A percentile compares a stretch with the other conserved stretches of the same genome.
These are phyloP conservation scores for Cryptococcus sp. DNA, from an alignment of 1,284 basidiomycete genomes.

Conservation along the genomic window DNA sequence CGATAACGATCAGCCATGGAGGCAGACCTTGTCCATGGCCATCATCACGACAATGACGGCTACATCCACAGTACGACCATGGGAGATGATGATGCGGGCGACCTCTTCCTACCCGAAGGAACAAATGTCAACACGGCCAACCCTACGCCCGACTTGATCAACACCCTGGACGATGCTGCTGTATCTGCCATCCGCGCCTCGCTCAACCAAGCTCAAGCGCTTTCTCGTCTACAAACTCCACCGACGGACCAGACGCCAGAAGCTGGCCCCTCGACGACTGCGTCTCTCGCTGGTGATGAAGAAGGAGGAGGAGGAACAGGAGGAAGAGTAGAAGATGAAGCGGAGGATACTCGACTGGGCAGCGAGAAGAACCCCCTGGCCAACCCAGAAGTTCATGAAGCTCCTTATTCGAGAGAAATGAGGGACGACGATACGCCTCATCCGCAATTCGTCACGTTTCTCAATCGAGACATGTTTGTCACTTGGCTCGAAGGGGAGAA, in stretches of 20 bases:
- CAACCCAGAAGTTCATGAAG: constrained; percentile 17
- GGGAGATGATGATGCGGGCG: constrained; percentile 1
- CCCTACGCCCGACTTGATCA: not conserved
- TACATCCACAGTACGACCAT: constrained; percentile 6
- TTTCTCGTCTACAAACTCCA: constrained; percentile 3
- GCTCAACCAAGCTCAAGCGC: constrained; percentile 16
- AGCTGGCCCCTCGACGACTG: too few relatives aligned
- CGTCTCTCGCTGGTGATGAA: too few relatives aligned
- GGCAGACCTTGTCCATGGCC: not conserved
- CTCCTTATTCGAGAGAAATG: constrained; percentile 28
- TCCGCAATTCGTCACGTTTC: constrained; percentile 30
- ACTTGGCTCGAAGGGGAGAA: constrained; percentile 39
- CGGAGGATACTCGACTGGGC: not conserved
- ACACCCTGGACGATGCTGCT: constrained; percentile 4
- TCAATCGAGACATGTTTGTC: constrained; percentile 26
- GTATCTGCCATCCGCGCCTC: constrained; percentile 20
- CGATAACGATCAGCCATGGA: not conserved
- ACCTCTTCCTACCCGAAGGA: constrained; percentile 7
- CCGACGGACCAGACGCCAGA: too few relatives aligned
- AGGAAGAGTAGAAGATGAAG: not conserved
- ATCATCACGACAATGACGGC: constrained; percentile 1
- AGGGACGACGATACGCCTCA: constrained; percentile 30
- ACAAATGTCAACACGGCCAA: not conserved
- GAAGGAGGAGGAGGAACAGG: not conserved
- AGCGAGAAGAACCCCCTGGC: constrained; percentile 11